Evolutionary conservation across 495 filamentous ascomycete species (phyloP).

Genomic region (Penicillium malachiteum): DNA sequence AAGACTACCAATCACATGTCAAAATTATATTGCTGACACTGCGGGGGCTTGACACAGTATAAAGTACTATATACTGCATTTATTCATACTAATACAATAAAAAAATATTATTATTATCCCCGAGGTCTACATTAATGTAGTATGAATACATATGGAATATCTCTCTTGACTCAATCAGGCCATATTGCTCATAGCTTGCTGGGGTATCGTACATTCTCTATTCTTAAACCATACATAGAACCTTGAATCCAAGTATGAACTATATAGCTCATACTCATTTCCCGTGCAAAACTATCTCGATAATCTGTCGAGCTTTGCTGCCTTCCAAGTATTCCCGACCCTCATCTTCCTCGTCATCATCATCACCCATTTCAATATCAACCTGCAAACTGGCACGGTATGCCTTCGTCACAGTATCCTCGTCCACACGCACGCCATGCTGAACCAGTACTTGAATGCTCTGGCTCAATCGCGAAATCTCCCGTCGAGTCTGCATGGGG

Average conservation of each 20-base stretch:
- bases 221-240: background rate
- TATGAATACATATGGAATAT: too few species aligned
- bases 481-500: conserved; percentile 67
- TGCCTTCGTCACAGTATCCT: conserved; percentile 80
- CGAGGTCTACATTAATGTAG: too few species aligned
- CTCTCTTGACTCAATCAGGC: too few species aligned
- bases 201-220: background rate
- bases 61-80: too few species aligned
- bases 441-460: conserved; percentile 80
- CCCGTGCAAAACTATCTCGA: conserved; percentile 47
- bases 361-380: conserved; percentile 57
- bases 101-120: too few species aligned
- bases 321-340: conserved; percentile 69
- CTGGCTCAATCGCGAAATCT: conserved; percentile 79
- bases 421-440: conserved; percentile 80
- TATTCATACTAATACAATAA: too few species aligned
- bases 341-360: conserved; percentile 42
- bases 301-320: conserved; percentile 62
- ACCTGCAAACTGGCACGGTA: conserved; percentile 78
- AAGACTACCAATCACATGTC: too few species aligned
- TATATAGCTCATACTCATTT: conserved; percentile 7
- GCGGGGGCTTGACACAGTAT: too few species aligned
- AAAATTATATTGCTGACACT: background rate
- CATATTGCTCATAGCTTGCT: background rate
- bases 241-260: background rate